Evolutionary conservation across 768 basidiomycete genomes (phyloP).

Genomic region (Kockovaella imperatae): DNA sequence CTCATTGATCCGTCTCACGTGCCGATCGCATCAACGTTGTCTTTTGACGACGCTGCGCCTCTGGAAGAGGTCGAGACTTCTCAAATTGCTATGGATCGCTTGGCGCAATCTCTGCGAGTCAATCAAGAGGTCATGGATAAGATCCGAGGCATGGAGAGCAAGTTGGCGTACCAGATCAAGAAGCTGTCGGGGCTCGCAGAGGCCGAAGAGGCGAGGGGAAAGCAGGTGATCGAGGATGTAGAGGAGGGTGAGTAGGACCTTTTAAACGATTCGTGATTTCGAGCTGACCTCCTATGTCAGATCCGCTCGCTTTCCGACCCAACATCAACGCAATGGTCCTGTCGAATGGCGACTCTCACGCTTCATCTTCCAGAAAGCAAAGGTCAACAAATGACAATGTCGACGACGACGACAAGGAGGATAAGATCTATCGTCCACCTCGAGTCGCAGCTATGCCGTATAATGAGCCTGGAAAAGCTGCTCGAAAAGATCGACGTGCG

Average conservation of each 20-base stretch:
- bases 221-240: slow-evolving; percentile 45
- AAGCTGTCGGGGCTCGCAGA: slow-evolving; percentile 76
- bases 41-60: slow-evolving; percentile 1
- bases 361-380: not conserved
- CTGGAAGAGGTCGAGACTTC: not conserved
- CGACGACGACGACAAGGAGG: slow-evolving; percentile 16
- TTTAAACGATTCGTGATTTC: not conserved
- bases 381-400: not conserved
- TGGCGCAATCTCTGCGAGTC: slow-evolving; percentile 68
- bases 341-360: not conserved
- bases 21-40: not conserved
- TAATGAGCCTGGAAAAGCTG: slow-evolving; percentile 48
- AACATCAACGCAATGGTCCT: slow-evolving; percentile 49
- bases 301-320: slow-evolving; percentile 84
- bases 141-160: slow-evolving; percentile 68
- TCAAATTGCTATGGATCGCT: not conserved
- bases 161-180: slow-evolving; percentile 92
- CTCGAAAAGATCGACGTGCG: slow-evolving; percentile 51
- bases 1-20: slow-evolving; percentile 1
- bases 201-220: slow-evolving; percentile 39
- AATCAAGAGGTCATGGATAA: slow-evolving; percentile 80
- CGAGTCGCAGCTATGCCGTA: slow-evolving; percentile 85
- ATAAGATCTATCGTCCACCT: slow-evolving; percentile 55
- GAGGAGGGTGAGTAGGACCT: slow-evolving; percentile 54
- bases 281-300: slow-evolving; percentile 49